These are phyloP conservation scores for Pouteria campechiana DNA, from an alignment of 179 eudicot species.

Conservation along the genomic window DNA sequence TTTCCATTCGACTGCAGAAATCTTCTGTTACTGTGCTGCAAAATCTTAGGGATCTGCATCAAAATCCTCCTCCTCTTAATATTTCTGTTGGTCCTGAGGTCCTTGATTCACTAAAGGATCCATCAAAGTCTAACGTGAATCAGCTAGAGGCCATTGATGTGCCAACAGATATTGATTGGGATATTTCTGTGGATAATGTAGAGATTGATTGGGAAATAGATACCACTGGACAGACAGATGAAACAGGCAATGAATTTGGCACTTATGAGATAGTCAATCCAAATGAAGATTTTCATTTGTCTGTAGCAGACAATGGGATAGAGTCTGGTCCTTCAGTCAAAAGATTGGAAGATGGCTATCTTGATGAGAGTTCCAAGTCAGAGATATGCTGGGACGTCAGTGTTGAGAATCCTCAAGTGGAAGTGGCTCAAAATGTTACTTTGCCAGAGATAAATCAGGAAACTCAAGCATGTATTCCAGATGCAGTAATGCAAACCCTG, in stretches of 20 bases:
- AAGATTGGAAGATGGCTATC: constrained; percentile 17
- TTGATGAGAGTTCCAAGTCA: constrained; percentile 26
- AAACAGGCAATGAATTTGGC: constrained; percentile 68
- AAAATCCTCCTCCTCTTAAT: constrained; percentile 51
- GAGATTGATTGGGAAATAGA: constrained; percentile 99
- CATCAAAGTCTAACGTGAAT: too few species aligned
- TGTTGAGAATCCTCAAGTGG: constrained; percentile 60
- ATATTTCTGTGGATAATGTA: constrained; percentile 76
- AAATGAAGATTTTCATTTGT: constrained; percentile 48
- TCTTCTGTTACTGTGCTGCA: constrained; percentile 27
- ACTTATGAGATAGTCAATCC: constrained; percentile 93
- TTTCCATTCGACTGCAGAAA: constrained; percentile 24
- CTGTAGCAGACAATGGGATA: constrained; percentile 26
- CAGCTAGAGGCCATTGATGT: constrained; percentile 11
- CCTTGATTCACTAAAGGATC: constrained; percentile 25
- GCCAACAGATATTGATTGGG: constrained; percentile 74
- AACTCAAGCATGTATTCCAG: constrained; percentile 20
- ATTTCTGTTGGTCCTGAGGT: constrained; percentile 44
- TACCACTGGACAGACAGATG: constrained; percentile 63
- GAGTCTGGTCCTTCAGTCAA: constrained; percentile 21
- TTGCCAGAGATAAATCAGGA: constrained; percentile 16
- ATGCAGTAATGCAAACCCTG: constrained; percentile 23
- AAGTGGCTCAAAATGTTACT: constrained; percentile 21
- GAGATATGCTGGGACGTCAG: constrained; percentile 81
- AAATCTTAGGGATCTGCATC: constrained; percentile 42